Evolutionary conservation across 352 stramenopile species (phyloP).

Genomic region (Aphanomyces invadans): DNA sequence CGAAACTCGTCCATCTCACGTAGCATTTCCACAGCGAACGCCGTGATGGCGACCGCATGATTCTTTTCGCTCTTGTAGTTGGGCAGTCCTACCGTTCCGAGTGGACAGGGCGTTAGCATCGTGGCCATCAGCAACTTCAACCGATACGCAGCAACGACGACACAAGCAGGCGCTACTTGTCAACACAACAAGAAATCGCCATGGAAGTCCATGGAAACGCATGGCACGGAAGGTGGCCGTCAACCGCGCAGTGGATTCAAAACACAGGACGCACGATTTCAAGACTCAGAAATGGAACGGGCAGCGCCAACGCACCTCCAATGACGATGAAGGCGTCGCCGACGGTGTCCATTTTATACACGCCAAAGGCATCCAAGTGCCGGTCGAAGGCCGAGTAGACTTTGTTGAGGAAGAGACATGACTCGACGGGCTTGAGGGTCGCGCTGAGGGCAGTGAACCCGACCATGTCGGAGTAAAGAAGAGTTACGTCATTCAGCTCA

Average conservation of each 20-base stretch:
- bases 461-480: slow-evolving; percentile 83
- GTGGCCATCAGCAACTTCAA: too few species aligned
- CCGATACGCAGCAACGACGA: too few species aligned
- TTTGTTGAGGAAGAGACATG: slow-evolving; percentile 76
- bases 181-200: too few species aligned
- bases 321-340: slow-evolving; percentile 82
- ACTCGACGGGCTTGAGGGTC: slow-evolving; percentile 49
- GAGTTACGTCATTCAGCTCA: slow-evolving; percentile 69
- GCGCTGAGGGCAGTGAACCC: slow-evolving; percentile 66
- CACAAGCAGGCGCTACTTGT: too few species aligned
- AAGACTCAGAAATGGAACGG: background rate
- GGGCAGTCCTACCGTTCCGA: slow-evolving; percentile 35
- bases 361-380: slow-evolving; percentile 64
- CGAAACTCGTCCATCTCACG: slow-evolving; percentile 74
- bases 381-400: slow-evolving; percentile 75
- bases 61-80: slow-evolving; percentile 63
- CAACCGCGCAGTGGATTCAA: too few species aligned
- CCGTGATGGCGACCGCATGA: slow-evolving; percentile 62
- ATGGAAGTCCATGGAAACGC: too few species aligned
- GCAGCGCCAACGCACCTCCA: slow-evolving; percentile 28
- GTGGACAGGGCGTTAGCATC: too few species aligned
- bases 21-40: slow-evolving; percentile 81
- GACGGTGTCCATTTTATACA: slow-evolving; percentile 86
- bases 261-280: too few species aligned
- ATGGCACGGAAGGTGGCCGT: too few species aligned